Evolutionary conservation across 345 rosid genomes (phyloP).

Genomic region (Salix exigua): DNA sequence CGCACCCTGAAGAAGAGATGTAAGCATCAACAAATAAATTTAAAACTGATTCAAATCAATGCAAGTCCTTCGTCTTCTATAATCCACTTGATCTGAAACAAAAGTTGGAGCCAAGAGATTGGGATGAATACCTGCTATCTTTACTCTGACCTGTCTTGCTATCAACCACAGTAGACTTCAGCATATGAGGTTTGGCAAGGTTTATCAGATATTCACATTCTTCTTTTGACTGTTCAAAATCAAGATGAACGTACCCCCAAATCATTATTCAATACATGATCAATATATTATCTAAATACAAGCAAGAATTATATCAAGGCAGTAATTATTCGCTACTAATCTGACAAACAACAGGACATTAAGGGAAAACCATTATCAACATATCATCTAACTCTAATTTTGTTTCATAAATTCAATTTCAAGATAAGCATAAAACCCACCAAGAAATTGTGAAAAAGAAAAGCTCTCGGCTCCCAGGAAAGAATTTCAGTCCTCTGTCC

Average conservation of each 20-base stretch:
- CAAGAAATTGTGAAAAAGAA: slow-evolving; percentile 78
- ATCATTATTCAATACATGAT: not conserved
- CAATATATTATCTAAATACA: not conserved
- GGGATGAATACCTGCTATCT: slow-evolving; percentile 39
- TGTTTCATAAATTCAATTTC: not conserved
- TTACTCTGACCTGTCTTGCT: slow-evolving; percentile 29
- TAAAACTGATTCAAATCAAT: not conserved
- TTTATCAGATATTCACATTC: slow-evolving; percentile 37
- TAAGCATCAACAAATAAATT: not conserved
- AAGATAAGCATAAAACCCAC: slow-evolving; percentile 32
- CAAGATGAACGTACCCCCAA: not conserved
- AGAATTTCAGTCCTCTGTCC: slow-evolving; percentile 86
- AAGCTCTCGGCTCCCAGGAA: slow-evolving; percentile 93
- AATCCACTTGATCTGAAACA: not conserved
- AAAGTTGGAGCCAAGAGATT: not conserved
- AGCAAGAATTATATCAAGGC: not conserved
- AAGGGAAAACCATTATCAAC: too few species aligned
- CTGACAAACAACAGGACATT: too few species aligned
- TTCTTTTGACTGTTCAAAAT: slow-evolving; percentile 38
- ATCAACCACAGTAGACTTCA: slow-evolving; percentile 41
- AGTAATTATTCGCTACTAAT: too few species aligned
- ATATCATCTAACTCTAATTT: too few species aligned
- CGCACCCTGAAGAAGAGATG: slow-evolving; percentile 54
- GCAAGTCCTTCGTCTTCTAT: not conserved
- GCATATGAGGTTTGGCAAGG: slow-evolving; percentile 37